Evolutionary conservation across 148 eudicot species (phyloP).

Genomic region (Nepenthes mirabilis): DNA sequence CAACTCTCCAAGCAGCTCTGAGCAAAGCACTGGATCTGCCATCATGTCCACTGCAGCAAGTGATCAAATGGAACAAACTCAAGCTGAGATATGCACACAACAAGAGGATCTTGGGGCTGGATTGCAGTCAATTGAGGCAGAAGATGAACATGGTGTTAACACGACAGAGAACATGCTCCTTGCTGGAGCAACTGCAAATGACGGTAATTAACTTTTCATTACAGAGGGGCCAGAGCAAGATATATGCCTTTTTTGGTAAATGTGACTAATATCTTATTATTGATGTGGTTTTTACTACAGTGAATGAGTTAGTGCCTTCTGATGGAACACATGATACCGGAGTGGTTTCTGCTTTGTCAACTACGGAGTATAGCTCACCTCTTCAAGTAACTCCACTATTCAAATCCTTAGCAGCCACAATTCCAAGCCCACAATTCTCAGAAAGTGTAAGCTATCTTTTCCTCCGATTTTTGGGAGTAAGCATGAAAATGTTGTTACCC

Average conservation of each 20-base stretch:
- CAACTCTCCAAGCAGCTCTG: slow-evolving; percentile 74
- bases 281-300: slow-evolving; percentile 6
- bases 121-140: background rate
- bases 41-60: slow-evolving; percentile 24
- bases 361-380: slow-evolving; percentile 57
- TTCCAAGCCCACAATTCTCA: slow-evolving; percentile 93
- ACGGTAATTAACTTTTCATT: background rate
- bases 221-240: background rate
- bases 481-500: background rate
- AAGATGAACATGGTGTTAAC: background rate
- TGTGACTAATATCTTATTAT: background rate
- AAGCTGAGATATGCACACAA: slow-evolving; percentile 30
- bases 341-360: slow-evolving; percentile 20
- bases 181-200: background rate
- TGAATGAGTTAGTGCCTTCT: slow-evolving; percentile 21
- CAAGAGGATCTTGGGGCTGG: slow-evolving; percentile 20
- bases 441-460: slow-evolving; percentile 73
- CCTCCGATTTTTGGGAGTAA: background rate
- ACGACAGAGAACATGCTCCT: background rate
- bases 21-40: slow-evolving; percentile 69
- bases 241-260: background rate
- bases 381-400: slow-evolving; percentile 77
- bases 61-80: slow-evolving; percentile 39
- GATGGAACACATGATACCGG: slow-evolving; percentile 10
- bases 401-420: slow-evolving; percentile 57